These are phyloP conservation scores for Kluyveromyces siamensis DNA, from an alignment of 805 yeast species.

Conservation along the genomic window DNA sequence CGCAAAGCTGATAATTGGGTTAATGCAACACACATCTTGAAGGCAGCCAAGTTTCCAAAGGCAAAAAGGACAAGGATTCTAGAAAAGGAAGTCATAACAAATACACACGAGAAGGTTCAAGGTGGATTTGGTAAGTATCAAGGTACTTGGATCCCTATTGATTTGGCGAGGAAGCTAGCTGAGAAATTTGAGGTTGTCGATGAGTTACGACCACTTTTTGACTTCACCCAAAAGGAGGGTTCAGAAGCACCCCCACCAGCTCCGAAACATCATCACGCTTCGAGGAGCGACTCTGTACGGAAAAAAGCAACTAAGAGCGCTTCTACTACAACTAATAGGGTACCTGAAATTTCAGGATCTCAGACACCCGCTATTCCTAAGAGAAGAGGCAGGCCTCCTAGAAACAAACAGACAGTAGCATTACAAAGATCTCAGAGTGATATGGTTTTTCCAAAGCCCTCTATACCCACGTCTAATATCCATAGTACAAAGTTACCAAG, in stretches of 20 bases:
- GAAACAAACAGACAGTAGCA: slow-evolving; percentile 13
- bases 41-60: slow-evolving; percentile 89
- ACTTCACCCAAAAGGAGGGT: slow-evolving; percentile 45
- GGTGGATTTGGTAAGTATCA: slow-evolving; percentile 97
- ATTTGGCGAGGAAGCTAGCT: slow-evolving; percentile 62
- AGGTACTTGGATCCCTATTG: slow-evolving; percentile 92
- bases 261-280: slow-evolving; percentile 59
- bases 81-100: slow-evolving; percentile 88
- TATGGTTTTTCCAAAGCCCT: slow-evolving; percentile 19
- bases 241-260: slow-evolving; percentile 47
- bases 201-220: slow-evolving; percentile 55
- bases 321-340: slow-evolving; percentile 5
- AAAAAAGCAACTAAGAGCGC: slow-evolving; percentile 23
- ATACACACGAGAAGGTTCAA: slow-evolving; percentile 85
- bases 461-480: slow-evolving; percentile 18
- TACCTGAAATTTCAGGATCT: slow-evolving; percentile 7
- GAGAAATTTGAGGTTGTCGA: slow-evolving; percentile 55
- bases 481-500: slow-evolving; percentile 18
- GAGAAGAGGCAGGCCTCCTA: slow-evolving; percentile 29
- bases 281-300: slow-evolving; percentile 34
- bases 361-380: slow-evolving; percentile 14
- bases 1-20: slow-evolving; percentile 73
- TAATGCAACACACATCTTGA: slow-evolving; percentile 90
- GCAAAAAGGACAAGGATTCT: slow-evolving; percentile 87
- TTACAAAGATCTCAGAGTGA: slow-evolving; percentile 26